These are phyloP conservation scores for Zasmidium cellare DNA, from an alignment of 2,329 filamentous ascomycete species.

Conservation along the genomic window DNA sequence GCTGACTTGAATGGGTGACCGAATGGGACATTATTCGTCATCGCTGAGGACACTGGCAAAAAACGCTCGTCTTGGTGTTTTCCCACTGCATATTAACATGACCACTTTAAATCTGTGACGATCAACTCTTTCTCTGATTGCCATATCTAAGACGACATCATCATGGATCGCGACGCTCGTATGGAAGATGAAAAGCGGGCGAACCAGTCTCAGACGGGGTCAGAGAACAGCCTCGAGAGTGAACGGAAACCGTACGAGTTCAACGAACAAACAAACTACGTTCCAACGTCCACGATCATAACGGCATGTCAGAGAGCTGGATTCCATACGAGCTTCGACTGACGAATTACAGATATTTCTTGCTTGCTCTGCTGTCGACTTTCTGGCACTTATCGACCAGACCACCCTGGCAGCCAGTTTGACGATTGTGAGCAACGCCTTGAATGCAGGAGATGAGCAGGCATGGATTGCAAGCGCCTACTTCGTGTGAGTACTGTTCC, in stretches of 20 bases:
- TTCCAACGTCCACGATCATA: conserved; percentile 52
- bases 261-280: conserved; percentile 60
- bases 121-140: no score
- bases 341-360: conserved; percentile 53
- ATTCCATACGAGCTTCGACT: not conserved
- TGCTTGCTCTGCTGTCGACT: conserved; percentile 56
- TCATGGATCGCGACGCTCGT: conserved; percentile 13
- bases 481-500: conserved; percentile 48
- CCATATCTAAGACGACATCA: no score
- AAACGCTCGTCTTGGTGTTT: no score
- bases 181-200: conserved; percentile 3
- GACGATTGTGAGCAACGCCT: conserved; percentile 54
- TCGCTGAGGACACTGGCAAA: no score
- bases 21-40: no score
- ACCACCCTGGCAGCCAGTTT: conserved; percentile 58
- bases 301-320: conserved; percentile 39
- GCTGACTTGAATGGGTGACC: no score
- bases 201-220: not conserved
- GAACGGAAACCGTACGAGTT: conserved; percentile 37
- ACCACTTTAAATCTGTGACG: no score
- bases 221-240: conserved; percentile 5
- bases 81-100: no score
- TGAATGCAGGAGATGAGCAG: conserved; percentile 51
- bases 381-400: conserved; percentile 59
- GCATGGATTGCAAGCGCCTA: conserved; percentile 59